phyloP scores from a whole-genome alignment of 768 basidiomycete genomes.

The Calvatia gigantea region DNA sequence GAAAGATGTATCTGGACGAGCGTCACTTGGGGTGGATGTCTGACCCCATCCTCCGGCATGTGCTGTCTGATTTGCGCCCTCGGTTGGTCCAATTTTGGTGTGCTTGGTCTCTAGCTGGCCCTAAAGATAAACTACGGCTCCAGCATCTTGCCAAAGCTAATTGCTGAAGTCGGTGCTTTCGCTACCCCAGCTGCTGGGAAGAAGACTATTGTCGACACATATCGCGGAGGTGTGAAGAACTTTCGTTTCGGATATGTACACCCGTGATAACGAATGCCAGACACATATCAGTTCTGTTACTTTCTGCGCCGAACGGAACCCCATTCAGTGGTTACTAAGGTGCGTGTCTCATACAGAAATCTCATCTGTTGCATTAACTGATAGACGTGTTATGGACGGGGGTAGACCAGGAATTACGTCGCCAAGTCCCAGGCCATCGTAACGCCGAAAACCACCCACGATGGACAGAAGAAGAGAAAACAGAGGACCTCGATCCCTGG shows the following conservation, averaged over 20 bases:
- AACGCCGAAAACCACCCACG: no score
- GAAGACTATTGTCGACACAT: constrained; percentile 75
- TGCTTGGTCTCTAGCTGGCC: neutral
- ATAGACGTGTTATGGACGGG: no score
- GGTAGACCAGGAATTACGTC: constrained; percentile 37
- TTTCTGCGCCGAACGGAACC: constrained; percentile 82
- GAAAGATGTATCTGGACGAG: constrained; percentile 82
- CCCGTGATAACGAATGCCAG: constrained; percentile 32
- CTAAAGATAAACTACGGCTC: neutral
- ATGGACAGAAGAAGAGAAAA: constrained; percentile 8
- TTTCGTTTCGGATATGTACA: neutral
- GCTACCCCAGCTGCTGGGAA: constrained; percentile 43
- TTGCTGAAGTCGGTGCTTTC: constrained; percentile 49
- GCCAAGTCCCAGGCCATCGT: constrained; percentile 24
- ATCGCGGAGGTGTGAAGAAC: constrained; percentile 66
- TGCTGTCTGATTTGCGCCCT: constrained; percentile 75
- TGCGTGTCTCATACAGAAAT: constrained; percentile 20
- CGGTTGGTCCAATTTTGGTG: constrained; percentile 35
- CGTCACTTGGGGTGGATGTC: constrained; percentile 91
- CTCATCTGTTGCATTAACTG: no score
- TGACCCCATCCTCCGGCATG: constrained; percentile 72
- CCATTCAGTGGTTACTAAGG: constrained; percentile 82
- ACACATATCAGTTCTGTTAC: constrained; percentile 87
- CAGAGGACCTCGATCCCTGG: neutral
- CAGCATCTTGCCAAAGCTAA: constrained; percentile 67